phyloP scores from a whole-genome alignment of 768 basidiomycete genomes.

The Paxillus rubicundulus region DNA sequence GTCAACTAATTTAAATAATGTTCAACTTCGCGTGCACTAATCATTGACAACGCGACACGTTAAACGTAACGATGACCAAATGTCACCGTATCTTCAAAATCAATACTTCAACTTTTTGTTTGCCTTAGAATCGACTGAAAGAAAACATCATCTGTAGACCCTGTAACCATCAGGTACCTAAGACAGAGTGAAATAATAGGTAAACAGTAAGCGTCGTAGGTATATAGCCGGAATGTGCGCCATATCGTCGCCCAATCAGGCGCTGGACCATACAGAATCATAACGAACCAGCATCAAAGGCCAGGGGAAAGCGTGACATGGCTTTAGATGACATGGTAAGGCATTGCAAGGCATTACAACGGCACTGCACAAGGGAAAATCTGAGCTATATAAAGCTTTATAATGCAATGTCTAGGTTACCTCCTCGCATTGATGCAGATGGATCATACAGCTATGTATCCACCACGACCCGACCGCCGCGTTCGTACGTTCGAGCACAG shows the following conservation, averaged over 20 bases:
- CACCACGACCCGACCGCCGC: constrained; percentile 62
- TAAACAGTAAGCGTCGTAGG: constrained; percentile 11
- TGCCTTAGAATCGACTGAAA: too few relatives aligned
- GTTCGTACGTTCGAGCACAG: constrained; percentile 72
- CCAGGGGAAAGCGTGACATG: too few relatives aligned
- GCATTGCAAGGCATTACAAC: too few relatives aligned
- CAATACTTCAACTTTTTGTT: too few relatives aligned
- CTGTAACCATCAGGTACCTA: too few relatives aligned
- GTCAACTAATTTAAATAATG: constrained; percentile 12
- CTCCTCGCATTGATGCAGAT: too few relatives aligned
- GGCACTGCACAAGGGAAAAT: too few relatives aligned
- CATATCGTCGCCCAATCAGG: not conserved
- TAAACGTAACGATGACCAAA: constrained; percentile 4
- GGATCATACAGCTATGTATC: constrained; percentile 71
- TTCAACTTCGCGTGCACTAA: constrained; percentile 15
- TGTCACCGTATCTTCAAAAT: not conserved
- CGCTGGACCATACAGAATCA: not conserved
- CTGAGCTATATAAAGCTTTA: too few relatives aligned
- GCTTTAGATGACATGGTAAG: too few relatives aligned
- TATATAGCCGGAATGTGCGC: constrained; percentile 5
- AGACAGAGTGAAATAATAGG: not conserved
- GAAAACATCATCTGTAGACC: not conserved
- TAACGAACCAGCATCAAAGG: too few relatives aligned
- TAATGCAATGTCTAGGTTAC: too few relatives aligned
- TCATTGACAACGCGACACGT: constrained; percentile 13